Evolutionary conservation across 495 filamentous ascomycete species (phyloP).

Genomic region (Talaromyces proteolyticus): DNA sequence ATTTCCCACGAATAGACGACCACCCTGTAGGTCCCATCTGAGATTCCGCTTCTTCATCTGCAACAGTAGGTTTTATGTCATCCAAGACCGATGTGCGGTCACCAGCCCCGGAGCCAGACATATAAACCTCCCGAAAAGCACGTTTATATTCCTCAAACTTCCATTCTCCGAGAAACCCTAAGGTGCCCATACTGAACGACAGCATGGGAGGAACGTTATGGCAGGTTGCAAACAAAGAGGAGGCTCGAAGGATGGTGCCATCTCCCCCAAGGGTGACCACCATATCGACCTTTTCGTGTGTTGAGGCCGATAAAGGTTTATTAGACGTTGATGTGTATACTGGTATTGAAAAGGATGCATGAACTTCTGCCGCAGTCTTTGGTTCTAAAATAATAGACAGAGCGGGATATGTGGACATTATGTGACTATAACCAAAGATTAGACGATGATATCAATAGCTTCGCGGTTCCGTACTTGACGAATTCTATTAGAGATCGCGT

Average conservation of each 20-base stretch:
- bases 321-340: conserved; percentile 52
- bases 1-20: conserved; percentile 71
- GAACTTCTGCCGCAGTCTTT: conserved; percentile 63
- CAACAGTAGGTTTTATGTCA: conserved; percentile 11
- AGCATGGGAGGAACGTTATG: conserved; percentile 83
- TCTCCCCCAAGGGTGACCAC: conserved; percentile 89
- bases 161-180: conserved; percentile 96
- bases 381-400: conserved; percentile 80
- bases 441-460: conserved; percentile 1
- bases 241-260: conserved; percentile 88
- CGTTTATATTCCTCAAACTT: conserved; percentile 86
- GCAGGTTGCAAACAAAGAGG: conserved; percentile 83
- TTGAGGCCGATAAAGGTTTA: conserved; percentile 26
- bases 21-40: conserved; percentile 47
- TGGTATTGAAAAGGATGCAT: conserved; percentile 69
- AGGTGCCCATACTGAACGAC: conserved; percentile 91
- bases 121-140: conserved; percentile 88
- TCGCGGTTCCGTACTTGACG: conserved; percentile 46
- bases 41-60: conserved; percentile 12
- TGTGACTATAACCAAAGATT: conserved; percentile 46
- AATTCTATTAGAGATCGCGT: conserved; percentile 71
- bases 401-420: conserved; percentile 71
- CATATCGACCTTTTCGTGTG: conserved; percentile 72
- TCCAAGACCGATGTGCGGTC: conserved; percentile 35
- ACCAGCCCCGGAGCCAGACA: conserved; percentile 69